Evolutionary conservation across 768 basidiomycete genomes (phyloP), one percentile per base, ranked within the genome.

Genomic region (Termitomyces sp.): DNA sequence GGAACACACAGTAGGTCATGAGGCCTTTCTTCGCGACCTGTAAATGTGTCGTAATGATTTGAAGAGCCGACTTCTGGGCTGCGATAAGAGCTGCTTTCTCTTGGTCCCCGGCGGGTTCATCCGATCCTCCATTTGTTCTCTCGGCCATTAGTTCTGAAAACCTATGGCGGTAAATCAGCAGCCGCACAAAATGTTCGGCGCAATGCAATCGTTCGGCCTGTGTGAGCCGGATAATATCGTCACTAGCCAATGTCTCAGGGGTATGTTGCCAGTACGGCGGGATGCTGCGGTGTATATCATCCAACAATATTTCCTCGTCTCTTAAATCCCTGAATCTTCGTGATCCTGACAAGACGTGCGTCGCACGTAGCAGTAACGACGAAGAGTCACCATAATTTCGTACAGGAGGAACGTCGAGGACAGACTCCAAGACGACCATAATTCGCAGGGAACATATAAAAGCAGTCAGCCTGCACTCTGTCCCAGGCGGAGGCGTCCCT

Each of bases 1-100:
- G 45, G 63, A 38, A 80, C 92, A 73, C 64, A 94, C 92, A 96
- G 65, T 94, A 97, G 6, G 94, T 95, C 93, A 97, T 95, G 65
- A 95, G 64, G 59, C 93, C 85, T 75, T 89, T 88, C 73, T 87
- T 85, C 24, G 92, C 93, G 57, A 94, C 84, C 61, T 92, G 85
- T 61, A 93, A 76, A 70, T 95, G 88, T 35, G 91, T 84, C 38
- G 86, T 80, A 57, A 95, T 84, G 60, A 96, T 89, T 64, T 89
- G 84, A 62, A 95, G 65, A 18, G 93, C 93, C 57, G 87, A 87
- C 45, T 81, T 76, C 65, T 92, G 88, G 6, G 90, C 88, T 35
- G 84, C 79, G 6, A 81, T 75, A 80, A 94, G 86, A 5, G 91
- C 91, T 57, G 90, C 88, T 54, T 80, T 78, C 71, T 97, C 94